phyloP scores from a whole-genome alignment of 306 rosid species.

The Cucumis cinereus region DNA sequence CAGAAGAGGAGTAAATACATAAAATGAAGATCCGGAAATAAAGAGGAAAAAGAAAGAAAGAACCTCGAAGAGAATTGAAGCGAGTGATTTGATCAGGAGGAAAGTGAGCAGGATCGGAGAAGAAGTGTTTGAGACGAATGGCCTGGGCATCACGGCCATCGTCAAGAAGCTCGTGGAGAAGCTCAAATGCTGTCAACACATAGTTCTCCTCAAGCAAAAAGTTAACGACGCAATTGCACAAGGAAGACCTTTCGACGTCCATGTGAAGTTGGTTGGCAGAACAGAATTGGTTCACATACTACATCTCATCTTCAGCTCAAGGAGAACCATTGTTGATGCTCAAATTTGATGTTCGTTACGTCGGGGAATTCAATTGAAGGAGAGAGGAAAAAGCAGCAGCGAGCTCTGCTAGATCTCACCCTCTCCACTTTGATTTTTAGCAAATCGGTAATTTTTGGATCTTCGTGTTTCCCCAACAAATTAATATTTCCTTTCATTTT shows the following conservation, averaged over 20 bases:
- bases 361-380: slow-evolving; percentile 29
- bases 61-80: slow-evolving; percentile 74
- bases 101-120: slow-evolving; percentile 66
- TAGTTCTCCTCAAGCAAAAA: slow-evolving; percentile 89
- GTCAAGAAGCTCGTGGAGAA: slow-evolving; percentile 96
- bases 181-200: slow-evolving; percentile 86
- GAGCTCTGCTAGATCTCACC: slow-evolving; percentile 2
- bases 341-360: slow-evolving; percentile 18
- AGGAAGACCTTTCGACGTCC: slow-evolving; percentile 90
- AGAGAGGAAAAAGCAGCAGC: slow-evolving; percentile 1
- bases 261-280: slow-evolving; percentile 16
- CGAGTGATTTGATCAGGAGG: slow-evolving; percentile 87
- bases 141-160: slow-evolving; percentile 83
- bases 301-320: neutral
- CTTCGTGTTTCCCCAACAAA: neutral
- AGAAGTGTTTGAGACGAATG: slow-evolving; percentile 76
- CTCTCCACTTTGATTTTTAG: neutral
- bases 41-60: neutral
- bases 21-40: neutral
- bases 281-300: neutral
- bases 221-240: slow-evolving; percentile 97
- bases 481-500: neutral
- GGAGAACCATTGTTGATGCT: slow-evolving; percentile 1
- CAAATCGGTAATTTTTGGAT: neutral
- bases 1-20: neutral